phyloP scores from a whole-genome alignment of 345 rosid species.

The Jatropha curcas region DNA sequence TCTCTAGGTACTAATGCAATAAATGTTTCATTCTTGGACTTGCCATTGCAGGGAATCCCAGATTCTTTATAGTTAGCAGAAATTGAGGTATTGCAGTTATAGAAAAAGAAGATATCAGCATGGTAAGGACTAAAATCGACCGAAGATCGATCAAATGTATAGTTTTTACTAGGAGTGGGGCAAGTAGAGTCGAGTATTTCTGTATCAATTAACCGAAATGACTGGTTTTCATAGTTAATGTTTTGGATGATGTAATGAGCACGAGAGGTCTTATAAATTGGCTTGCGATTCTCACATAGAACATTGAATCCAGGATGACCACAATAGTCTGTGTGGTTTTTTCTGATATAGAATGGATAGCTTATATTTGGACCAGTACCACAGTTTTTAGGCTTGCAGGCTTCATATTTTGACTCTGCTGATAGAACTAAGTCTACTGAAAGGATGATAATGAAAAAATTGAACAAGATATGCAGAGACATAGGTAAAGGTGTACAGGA shows the following conservation, averaged over 20 bases:
- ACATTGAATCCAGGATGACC: constrained; percentile 31
- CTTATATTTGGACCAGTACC: constrained; percentile 36
- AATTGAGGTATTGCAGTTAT: constrained; percentile 18
- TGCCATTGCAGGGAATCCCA: constrained; percentile 14
- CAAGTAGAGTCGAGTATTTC: constrained; percentile 20
- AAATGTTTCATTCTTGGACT: background rate
- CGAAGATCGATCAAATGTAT: constrained; percentile 31
- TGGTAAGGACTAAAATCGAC: constrained; percentile 25
- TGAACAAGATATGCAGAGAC: constrained; percentile 15
- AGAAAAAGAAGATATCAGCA: constrained; percentile 30
- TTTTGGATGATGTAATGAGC: constrained; percentile 24
- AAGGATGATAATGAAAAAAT: background rate
- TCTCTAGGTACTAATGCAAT: constrained; percentile 27
- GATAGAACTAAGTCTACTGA: constrained; percentile 9
- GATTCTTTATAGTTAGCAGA: constrained; percentile 12
- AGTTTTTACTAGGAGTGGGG: constrained; percentile 22
- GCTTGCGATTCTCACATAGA: constrained; percentile 14
- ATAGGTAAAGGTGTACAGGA: background rate
- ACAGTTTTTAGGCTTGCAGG: constrained; percentile 31
- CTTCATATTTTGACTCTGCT: constrained; percentile 21
- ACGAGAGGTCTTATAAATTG: constrained; percentile 20
- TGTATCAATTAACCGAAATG: constrained; percentile 23
- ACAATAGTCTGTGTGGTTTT: constrained; percentile 16
- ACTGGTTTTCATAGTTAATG: constrained; percentile 21
- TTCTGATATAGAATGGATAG: constrained; percentile 28